Evolutionary conservation across 352 stramenopile species (phyloP).

Genomic region (Thraustochytrium sp.): DNA sequence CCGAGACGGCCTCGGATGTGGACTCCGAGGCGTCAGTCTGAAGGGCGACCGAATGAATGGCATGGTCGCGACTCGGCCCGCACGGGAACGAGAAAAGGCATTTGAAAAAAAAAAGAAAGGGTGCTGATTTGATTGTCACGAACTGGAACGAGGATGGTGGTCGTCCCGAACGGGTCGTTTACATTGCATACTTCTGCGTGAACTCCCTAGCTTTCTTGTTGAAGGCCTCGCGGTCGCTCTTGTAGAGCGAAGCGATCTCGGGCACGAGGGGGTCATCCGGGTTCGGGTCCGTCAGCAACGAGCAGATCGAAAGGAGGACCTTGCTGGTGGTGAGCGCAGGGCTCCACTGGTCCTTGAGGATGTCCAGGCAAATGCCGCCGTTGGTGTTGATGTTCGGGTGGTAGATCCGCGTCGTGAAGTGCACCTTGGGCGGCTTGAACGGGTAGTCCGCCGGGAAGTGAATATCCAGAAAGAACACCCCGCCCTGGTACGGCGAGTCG

Average conservation of each 20-base stretch:
- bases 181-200: slow-evolving; percentile 49
- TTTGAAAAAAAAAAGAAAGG: no score
- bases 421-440: slow-evolving; percentile 91
- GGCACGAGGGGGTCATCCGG: slow-evolving; percentile 95
- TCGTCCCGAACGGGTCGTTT: slow-evolving; percentile 14
- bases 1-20: no score
- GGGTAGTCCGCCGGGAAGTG: slow-evolving; percentile 95
- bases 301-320: slow-evolving; percentile 98
- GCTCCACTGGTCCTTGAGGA: slow-evolving; percentile 99
- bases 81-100: no score
- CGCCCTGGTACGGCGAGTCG: slow-evolving; percentile 89
- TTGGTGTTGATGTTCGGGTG: slow-evolving; percentile 99
- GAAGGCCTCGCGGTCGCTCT: slow-evolving; percentile 70
- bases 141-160: no score
- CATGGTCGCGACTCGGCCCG: no score
- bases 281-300: slow-evolving; percentile 97
- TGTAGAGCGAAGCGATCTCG: slow-evolving; percentile 91
- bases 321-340: slow-evolving; percentile 98
- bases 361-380: slow-evolving; percentile 99
- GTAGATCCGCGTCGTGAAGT: slow-evolving; percentile 99
- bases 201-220: slow-evolving; percentile 46
- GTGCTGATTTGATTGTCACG: no score
- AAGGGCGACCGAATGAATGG: no score
- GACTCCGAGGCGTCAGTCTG: no score
- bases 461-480: slow-evolving; percentile 94